phyloP scores from a whole-genome alignment of 345 rosid species.

The Lepidium sativum region DNA sequence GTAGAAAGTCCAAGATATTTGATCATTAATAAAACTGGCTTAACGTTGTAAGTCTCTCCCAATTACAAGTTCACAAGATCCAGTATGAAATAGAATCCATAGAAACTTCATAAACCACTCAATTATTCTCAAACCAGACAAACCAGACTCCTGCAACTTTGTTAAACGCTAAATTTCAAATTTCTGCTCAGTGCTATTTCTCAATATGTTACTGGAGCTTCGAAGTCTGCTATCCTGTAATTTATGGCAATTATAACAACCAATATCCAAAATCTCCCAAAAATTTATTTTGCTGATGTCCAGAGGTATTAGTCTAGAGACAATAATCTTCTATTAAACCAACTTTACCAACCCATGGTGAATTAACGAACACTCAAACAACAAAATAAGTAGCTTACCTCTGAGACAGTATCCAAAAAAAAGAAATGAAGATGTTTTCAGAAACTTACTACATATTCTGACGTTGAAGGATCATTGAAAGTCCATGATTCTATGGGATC shows the following conservation, averaged over 20 bases:
- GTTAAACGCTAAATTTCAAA: neutral
- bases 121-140: neutral
- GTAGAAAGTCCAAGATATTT: neutral
- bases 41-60: neutral
- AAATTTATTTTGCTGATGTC: neutral
- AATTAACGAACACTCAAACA: neutral
- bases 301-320: neutral
- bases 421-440: neutral
- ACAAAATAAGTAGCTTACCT: neutral
- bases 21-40: neutral
- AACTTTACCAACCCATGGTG: neutral
- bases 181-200: neutral
- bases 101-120: neutral
- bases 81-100: neutral
- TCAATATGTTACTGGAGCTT: neutral
- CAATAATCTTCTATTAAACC: neutral
- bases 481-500: constrained; percentile 76
- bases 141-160: neutral
- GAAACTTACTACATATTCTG: constrained; percentile 72
- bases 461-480: constrained; percentile 70
- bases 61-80: neutral
- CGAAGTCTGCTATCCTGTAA: neutral
- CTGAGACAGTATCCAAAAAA: neutral
- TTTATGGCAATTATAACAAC: neutral
- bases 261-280: neutral